These are phyloP conservation scores for Solanum pinnatisectum DNA, from an alignment of 257 asterid genomes.

Conservation along the genomic window DNA sequence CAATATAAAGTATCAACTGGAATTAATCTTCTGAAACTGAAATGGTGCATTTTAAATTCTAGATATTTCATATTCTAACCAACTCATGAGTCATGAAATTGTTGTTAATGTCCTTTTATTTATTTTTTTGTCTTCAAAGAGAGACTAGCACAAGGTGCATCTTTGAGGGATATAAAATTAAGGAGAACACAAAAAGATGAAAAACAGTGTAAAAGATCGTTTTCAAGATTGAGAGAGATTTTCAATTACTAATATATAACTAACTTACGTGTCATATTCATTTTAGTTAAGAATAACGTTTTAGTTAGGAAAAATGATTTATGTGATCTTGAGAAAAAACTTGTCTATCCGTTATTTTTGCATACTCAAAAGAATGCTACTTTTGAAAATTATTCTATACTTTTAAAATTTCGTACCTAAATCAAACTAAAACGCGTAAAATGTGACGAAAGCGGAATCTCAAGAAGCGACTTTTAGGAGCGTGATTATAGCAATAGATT, in stretches of 20 bases:
- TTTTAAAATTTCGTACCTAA: neutral
- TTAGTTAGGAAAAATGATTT: neutral
- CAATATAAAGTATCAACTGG: neutral
- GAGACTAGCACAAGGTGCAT: neutral
- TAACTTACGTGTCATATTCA: neutral
- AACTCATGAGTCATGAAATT: neutral
- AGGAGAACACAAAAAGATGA: neutral
- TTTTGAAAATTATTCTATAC: neutral
- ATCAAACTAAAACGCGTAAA: neutral
- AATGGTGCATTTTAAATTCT: neutral
- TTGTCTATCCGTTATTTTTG: neutral
- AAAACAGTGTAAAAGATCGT: neutral
- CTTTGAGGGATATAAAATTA: neutral
- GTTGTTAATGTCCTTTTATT: neutral
- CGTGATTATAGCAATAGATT: neutral
- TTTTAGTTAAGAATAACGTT: neutral
- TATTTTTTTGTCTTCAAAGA: neutral
- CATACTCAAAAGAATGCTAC: neutral
- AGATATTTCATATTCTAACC: neutral
- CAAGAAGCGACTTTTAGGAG: neutral
- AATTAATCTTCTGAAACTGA: neutral
- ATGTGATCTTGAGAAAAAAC: neutral
- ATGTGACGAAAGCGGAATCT: neutral
- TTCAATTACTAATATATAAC: neutral
- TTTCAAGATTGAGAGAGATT: neutral